Base-by-base conservation (phyloP, 257 asterid genomes). In the Solanum sejunctum region DNA sequence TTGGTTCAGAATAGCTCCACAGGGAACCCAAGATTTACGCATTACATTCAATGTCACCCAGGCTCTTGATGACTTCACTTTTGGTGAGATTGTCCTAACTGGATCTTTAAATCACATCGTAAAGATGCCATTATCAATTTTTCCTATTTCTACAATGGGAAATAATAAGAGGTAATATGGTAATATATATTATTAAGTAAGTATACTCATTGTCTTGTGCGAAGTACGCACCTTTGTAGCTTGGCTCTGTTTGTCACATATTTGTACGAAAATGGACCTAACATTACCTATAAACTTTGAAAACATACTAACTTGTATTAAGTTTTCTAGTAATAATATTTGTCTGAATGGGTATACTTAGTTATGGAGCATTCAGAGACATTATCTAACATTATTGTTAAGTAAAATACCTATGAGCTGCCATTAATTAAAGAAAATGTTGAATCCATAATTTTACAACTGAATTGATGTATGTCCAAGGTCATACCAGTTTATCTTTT, bases 81-180 rank as follows among this genome's bases (percentile, higher is more conserved):
- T 96, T 36, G 98, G 99, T 18, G 97, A 93, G 86, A 86, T 94
- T 84, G 89, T 93, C 64, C 88, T 95, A 18, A 92, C 93, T 0
- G 98, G 98, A 70, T 90, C 93, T 81, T 86, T 91, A 84, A 86
- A 93, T 87, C 98, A 95, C 85, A 89, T 96, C 80, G 91, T 91
- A 16, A 90, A 97, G 87, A 84, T 95, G 85, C 95, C 95, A 23
- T 21, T 94, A 57, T 95, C 97, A 7, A 90, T 96, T 83, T 85
- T 91, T 36, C 92, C 98, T 20, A 81, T 91, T 84, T 92, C 98
- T 51, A 11, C 83, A 49, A 28, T 61, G 17, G 61, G 8, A 63
- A 23, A 23, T 63, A 12, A 21, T 6, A 23, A 61, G 16, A 61
- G 18, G 10, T 28, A 63, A 63, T 63, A 41, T 61, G 23, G 17